Evolutionary conservation across 75 land plant species (phyloP), one percentile per base, ranked within the genome.

Genomic region (Cupressus sempervirens): DNA sequence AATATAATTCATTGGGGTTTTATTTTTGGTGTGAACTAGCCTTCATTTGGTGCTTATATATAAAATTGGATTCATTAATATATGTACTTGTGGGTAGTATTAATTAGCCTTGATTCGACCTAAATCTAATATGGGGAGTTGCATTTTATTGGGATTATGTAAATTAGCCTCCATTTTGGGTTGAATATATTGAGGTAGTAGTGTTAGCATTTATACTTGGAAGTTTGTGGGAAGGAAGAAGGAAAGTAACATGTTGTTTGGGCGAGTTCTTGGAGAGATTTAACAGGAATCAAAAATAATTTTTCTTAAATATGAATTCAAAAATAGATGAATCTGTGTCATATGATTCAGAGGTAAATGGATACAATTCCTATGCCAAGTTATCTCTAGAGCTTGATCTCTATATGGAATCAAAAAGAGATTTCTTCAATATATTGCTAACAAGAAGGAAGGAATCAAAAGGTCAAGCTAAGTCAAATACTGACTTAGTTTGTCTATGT

Each of bases 341-440:
- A 41, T 26, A 29, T 18, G 80, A 23, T 15, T 41, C 11, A 41
- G 45, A 77, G 45, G 26, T 77, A 35, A 75, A 20, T n/a, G 41
- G 41, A 38, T 1, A 35, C 20, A 38, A 75, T 75, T 29, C 76
- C 20, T 26, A 45, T 77, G 26, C 80, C 80, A 77, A 23, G 45
- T 77, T 48, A 77, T 36, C 80, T 9, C 80, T 29, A 20, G 80
- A 77, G 80, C 80, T 77, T 46, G 43, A 77, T 41, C 80, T 77
- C n/a, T 48, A 77, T 77, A 26, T 77, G 46, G 41, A 75, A 75
- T 75, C 76, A 4, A n/a, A 75, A 11, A 29, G 76, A 36, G 80
- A 43, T 45, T 77, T 41, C 43, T 77, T 41, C 48, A 77, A 70
- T 7, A 70, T 34, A 10, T 58, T 72, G 75, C 35, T 30, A 12